Conservation (phyloP, 2,329 filamentous ascomycete species). For the Corinectria fuckeliana region DNA sequence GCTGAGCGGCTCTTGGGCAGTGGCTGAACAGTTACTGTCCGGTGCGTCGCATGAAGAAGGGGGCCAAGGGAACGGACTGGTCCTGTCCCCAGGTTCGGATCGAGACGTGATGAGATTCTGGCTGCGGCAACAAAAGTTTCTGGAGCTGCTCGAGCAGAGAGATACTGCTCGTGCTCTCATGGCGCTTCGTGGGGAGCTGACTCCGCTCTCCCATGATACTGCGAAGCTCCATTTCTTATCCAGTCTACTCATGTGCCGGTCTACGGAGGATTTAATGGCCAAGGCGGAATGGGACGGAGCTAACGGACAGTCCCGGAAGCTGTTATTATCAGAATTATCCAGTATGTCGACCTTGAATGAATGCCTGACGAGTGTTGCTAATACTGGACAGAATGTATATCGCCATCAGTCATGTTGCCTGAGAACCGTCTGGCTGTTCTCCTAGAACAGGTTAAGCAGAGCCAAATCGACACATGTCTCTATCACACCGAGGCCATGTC, state of each 20-base stretch:
- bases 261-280: slow-evolving; percentile 75
- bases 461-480: slow-evolving; percentile 81
- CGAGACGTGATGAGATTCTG: slow-evolving; percentile 83
- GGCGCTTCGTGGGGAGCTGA: slow-evolving; percentile 88
- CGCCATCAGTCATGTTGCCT: slow-evolving; percentile 95
- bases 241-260: slow-evolving; percentile 87
- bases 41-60: slow-evolving; percentile 52
- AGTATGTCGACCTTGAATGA: slow-evolving; percentile 59
- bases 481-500: slow-evolving; percentile 84
- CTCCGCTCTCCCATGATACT: slow-evolving; percentile 82
- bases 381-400: slow-evolving; percentile 74
- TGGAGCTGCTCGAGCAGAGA: slow-evolving; percentile 82
- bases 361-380: not conserved
- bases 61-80: slow-evolving; percentile 63
- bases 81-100: slow-evolving; percentile 78
- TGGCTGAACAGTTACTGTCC: slow-evolving; percentile 83
- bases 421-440: slow-evolving; percentile 85
- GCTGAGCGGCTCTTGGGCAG: slow-evolving; percentile 78
- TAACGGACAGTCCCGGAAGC: slow-evolving; percentile 73
- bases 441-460: slow-evolving; percentile 81
- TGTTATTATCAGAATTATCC: slow-evolving; percentile 81
- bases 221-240: slow-evolving; percentile 82
- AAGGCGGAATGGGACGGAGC: slow-evolving; percentile 89
- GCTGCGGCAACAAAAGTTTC: slow-evolving; percentile 91
- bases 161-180: slow-evolving; percentile 76